Evolutionary conservation across 176 grass and related monocot genomes (phyloP).

Genomic region (Oryza longistaminata): DNA sequence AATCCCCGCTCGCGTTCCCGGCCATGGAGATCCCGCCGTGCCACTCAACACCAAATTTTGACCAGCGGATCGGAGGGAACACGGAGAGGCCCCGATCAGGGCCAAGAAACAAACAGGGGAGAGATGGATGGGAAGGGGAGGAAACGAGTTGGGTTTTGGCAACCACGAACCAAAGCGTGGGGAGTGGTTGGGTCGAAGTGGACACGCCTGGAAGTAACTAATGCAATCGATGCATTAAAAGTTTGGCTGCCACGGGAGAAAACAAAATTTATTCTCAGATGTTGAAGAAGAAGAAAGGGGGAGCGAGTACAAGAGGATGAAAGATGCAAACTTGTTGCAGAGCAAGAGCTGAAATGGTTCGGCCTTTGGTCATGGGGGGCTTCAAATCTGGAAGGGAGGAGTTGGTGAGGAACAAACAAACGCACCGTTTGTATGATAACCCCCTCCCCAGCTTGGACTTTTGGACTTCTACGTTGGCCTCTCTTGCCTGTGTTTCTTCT

Average conservation of each 20-base stretch:
- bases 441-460: too few species aligned
- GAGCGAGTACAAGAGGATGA: background rate
- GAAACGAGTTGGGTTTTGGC: slow-evolving; percentile 35
- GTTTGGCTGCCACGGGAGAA: background rate
- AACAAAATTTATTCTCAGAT: slow-evolving; percentile 9
- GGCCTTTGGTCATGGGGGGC: slow-evolving; percentile 15
- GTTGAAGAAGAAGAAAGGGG: background rate
- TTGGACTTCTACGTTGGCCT: background rate
- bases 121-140: background rate
- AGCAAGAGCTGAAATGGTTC: slow-evolving; percentile 10
- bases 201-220: slow-evolving; percentile 38
- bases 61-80: background rate
- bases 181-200: slow-evolving; percentile 9
- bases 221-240: slow-evolving; percentile 35
- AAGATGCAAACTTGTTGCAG: background rate
- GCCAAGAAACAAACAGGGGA: slow-evolving; percentile 46
- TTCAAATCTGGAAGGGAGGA: slow-evolving; percentile 28
- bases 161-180: background rate
- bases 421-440: slow-evolving; percentile 41
- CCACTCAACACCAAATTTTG: slow-evolving; percentile 21
- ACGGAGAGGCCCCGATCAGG: background rate
- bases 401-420: slow-evolving; percentile 35
- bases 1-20: background rate
- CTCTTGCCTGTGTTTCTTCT: background rate
- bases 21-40: slow-evolving; percentile 5